These are phyloP conservation scores for Apophysomyces sp. DNA, from an alignment of 371 early-diverging fungal genomes.

Conservation along the genomic window DNA sequence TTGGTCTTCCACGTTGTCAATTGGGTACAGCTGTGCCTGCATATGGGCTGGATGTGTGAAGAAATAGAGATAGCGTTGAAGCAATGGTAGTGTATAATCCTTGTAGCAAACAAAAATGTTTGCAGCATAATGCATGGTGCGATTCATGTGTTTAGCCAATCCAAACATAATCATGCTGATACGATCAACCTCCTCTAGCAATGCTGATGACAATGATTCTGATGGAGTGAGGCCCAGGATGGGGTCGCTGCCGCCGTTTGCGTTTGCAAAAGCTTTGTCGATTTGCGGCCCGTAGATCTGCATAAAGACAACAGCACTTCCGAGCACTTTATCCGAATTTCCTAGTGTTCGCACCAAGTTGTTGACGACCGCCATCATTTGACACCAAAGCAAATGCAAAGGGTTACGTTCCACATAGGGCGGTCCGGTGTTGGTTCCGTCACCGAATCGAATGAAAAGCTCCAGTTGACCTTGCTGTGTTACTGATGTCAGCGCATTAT, in stretches of 20 bases:
- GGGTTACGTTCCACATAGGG: constrained; percentile 34
- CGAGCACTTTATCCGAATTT: constrained; percentile 18
- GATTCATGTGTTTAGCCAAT: constrained; percentile 22
- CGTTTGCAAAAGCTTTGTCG: constrained; percentile 29
- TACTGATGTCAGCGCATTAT: constrained; percentile 30
- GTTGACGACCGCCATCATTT: constrained; percentile 32
- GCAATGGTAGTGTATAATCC: constrained; percentile 27
- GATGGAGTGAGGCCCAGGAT: constrained; percentile 27
- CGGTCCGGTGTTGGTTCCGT: constrained; percentile 6
- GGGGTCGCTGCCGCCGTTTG: constrained; percentile 23
- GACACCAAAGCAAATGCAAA: constrained; percentile 41
- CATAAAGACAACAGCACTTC: constrained; percentile 19
- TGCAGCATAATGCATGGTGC: constrained; percentile 16
- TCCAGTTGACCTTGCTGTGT: constrained; percentile 32
- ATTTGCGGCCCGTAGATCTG: constrained; percentile 45
- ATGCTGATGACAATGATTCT: constrained; percentile 33
- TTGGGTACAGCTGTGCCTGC: constrained; percentile 42
- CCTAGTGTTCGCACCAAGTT: constrained; percentile 25
- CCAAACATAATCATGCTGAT: constrained; percentile 37
- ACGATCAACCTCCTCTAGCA: constrained; percentile 39
- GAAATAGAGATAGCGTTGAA: constrained; percentile 43
- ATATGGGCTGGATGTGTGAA: constrained; percentile 44
- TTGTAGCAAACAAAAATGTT: constrained; percentile 34
- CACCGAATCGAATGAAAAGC: constrained; percentile 34
- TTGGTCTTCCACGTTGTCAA: constrained; percentile 28